Evolutionary conservation across 805 yeast genomes (phyloP).

Genomic region (Metschnikowia arizonensis): DNA sequence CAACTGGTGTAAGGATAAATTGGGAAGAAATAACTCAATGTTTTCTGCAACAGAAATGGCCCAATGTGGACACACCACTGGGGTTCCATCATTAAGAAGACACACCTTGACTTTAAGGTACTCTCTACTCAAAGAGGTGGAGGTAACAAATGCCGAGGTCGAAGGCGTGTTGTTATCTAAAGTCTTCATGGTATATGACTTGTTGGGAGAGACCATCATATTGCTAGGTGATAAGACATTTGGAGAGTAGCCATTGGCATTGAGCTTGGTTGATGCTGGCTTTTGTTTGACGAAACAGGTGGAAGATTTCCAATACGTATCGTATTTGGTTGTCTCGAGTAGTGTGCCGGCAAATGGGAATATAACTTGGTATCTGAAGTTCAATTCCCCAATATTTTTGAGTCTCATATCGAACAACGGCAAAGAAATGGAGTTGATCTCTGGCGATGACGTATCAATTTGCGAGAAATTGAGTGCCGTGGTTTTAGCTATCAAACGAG

Average conservation of each 20-base stretch:
- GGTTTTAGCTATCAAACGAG: constrained; percentile 84
- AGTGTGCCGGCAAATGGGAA: constrained; percentile 85
- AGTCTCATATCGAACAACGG: constrained; percentile 82
- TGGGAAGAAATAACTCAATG: constrained; percentile 57
- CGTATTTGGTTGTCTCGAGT: constrained; percentile 85
- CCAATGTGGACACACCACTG: constrained; percentile 74
- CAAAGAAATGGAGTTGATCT: constrained; percentile 42
- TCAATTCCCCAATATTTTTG: constrained; percentile 75
- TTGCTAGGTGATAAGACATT: constrained; percentile 35
- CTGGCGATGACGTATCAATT: constrained; percentile 38
- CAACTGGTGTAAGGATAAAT: constrained; percentile 48
- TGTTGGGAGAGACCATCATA: constrained; percentile 25
- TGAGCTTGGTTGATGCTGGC: constrained; percentile 24
- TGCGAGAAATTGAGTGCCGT: constrained; percentile 61
- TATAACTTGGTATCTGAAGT: constrained; percentile 74
- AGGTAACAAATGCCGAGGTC: constrained; percentile 72
- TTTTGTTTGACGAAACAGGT: constrained; percentile 50
- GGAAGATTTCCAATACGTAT: constrained; percentile 91
- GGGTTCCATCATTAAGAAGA: constrained; percentile 75
- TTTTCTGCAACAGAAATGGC: constrained; percentile 47
- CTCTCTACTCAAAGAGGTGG: constrained; percentile 82
- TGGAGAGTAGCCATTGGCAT: constrained; percentile 32
- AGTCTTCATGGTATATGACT: constrained; percentile 3
- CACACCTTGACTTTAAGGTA: constrained; percentile 70
- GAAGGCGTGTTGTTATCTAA: constrained; percentile 12